These are phyloP conservation scores for Usnea hakonensis DNA, from an alignment of 495 filamentous ascomycete genomes.

Conservation along the genomic window DNA sequence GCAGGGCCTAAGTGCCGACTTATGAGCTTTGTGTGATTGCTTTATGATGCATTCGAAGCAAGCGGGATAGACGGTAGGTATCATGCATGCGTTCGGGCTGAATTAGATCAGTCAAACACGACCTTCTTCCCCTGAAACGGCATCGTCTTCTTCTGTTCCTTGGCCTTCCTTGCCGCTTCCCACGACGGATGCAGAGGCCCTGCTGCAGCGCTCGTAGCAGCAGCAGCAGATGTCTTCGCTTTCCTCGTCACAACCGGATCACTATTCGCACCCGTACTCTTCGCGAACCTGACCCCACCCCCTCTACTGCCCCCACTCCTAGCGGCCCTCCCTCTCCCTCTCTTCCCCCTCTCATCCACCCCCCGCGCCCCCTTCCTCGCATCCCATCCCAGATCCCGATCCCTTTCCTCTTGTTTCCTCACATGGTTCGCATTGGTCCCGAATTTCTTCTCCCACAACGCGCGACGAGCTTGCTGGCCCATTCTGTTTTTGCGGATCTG, in stretches of 20 bases:
- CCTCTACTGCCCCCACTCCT: constrained; percentile 7
- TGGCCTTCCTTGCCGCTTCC: constrained; percentile 80
- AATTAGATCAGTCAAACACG: constrained; percentile 60
- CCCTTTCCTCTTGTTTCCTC: constrained; percentile 32
- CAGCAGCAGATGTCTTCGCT: background rate
- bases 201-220: constrained; percentile 20
- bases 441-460: constrained; percentile 89
- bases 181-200: constrained; percentile 82
- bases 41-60: background rate
- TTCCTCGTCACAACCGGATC: constrained; percentile 11
- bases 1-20: no score
- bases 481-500: constrained; percentile 66
- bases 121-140: constrained; percentile 84
- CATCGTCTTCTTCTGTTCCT: constrained; percentile 57
- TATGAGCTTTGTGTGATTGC: background rate
- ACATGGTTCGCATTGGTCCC: constrained; percentile 70
- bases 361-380: constrained; percentile 36
- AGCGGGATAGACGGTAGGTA: background rate
- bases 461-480: constrained; percentile 78
- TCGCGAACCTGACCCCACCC: background rate
- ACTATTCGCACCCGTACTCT: constrained; percentile 23
- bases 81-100: background rate
- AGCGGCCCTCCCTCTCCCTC: constrained; percentile 22
- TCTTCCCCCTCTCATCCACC: constrained; percentile 19
- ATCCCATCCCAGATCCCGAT: constrained; percentile 45